Conservation (phyloP, 371 early-diverging fungal genomes). For the Mucor racemosus region DNA sequence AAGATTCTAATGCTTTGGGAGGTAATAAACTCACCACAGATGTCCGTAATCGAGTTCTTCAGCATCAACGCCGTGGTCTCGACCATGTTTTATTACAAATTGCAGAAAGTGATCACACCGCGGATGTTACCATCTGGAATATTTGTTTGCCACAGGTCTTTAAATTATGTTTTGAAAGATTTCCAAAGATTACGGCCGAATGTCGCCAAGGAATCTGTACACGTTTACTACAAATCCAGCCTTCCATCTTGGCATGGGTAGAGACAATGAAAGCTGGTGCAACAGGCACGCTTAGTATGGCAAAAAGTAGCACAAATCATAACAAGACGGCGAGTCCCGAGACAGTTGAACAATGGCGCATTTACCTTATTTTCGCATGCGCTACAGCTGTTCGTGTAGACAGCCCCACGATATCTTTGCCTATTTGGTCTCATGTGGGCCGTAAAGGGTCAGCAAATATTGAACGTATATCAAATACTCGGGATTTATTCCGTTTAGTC, state of each 20-base stretch:
- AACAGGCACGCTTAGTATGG: slow-evolving; percentile 49
- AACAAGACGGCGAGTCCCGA: slow-evolving; percentile 59
- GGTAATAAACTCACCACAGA: slow-evolving; percentile 50
- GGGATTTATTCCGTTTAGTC: slow-evolving; percentile 64
- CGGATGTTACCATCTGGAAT: slow-evolving; percentile 60
- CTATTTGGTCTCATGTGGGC: slow-evolving; percentile 52
- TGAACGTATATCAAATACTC: slow-evolving; percentile 60
- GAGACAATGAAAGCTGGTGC: slow-evolving; percentile 53
- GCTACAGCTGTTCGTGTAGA: slow-evolving; percentile 58
- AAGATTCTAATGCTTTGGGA: slow-evolving; percentile 48
- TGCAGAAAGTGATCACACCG: slow-evolving; percentile 56
- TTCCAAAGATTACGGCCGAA: slow-evolving; percentile 62
- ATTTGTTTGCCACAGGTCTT: slow-evolving; percentile 71
- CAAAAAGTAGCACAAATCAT: slow-evolving; percentile 38
- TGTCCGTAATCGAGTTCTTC: slow-evolving; percentile 52
- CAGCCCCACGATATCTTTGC: slow-evolving; percentile 28
- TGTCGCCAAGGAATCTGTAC: slow-evolving; percentile 66
- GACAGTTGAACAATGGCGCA: slow-evolving; percentile 80
- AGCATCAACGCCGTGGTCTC: slow-evolving; percentile 52
- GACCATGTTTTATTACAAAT: slow-evolving; percentile 35
- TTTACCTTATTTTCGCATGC: slow-evolving; percentile 74
- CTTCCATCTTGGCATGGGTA: slow-evolving; percentile 57
- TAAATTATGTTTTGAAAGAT: slow-evolving; percentile 66
- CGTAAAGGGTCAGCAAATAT: slow-evolving; percentile 59
- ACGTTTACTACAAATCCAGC: slow-evolving; percentile 67